Evolutionary conservation across 139 green algal genomes (phyloP), one percentile per base, ranked within the genome.

Genomic region (Choricystis sp.): DNA sequence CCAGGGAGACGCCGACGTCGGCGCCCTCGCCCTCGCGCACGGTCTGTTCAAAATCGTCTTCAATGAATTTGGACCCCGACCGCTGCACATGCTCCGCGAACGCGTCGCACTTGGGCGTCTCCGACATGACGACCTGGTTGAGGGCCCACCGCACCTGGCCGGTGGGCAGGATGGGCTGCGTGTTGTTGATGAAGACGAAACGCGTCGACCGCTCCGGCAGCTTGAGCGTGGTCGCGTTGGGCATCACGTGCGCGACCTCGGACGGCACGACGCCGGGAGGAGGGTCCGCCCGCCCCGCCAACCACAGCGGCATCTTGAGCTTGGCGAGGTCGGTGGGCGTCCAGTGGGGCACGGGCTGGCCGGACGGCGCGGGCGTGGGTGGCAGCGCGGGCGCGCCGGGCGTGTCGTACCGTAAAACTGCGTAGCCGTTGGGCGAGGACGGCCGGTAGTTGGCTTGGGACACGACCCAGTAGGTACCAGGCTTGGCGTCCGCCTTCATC

Each of bases 391-490:
- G 49, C 19, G 27, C 61, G n/a, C 57, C 48, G 4, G 62, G 52
- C 23, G 62, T 30, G 27, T 29, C 23, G 28, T 85, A 85, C 22
- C 49, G 59, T n/a, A 81, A 57, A 4, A 81, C 57, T 1, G 55
- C 79, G 31, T 75, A 85, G 19, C 68, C 72, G 27, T 66, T 30
- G 0, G 76, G 71, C 1, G 70, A 65, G 4, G 71, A 72, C 5
- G 31, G 26, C 4, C 73, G 66, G 68, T 73, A 83, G 62, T 80
- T 71, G 1, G 60, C 25, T 3, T 62, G 59, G 2, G 75, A 72
- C 2, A 56, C 67, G 49, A 86, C 72, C 77, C 77, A 86, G 71
- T 80, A 86, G 31, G 56, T 68, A n/a, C 30, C 64, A 3, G 25
- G 20, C 23, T 55, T 1, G n/a, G 69, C 5, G 60, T 83, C 64